These are phyloP conservation scores for Fermentozyma sake DNA, from an alignment of 1,139 yeast species.

Conservation along the genomic window DNA sequence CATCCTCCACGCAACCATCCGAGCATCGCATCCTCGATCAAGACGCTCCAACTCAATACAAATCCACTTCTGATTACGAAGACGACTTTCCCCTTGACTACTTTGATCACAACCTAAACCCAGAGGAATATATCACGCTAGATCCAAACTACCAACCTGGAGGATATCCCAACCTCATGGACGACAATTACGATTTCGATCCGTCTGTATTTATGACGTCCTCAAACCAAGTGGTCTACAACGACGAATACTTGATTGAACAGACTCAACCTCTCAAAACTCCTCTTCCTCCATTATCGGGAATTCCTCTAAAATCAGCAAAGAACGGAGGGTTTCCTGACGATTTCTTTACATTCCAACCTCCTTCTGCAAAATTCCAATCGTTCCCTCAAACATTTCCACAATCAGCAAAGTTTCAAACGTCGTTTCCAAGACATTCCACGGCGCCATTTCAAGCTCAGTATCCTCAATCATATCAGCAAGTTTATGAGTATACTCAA, in stretches of 20 bases:
- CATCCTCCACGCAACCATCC: too few relatives aligned
- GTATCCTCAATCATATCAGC: slow-evolving; percentile 8
- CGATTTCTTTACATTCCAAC: slow-evolving; percentile 17
- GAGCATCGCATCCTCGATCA: slow-evolving; percentile 19
- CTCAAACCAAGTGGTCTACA: slow-evolving; percentile 30
- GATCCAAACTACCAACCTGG: slow-evolving; percentile 27
- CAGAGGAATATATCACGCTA: slow-evolving; percentile 30
- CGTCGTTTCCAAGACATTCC: slow-evolving; percentile 11
- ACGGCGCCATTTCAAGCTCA: slow-evolving; percentile 2
- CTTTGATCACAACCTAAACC: slow-evolving; percentile 18
- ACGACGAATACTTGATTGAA: slow-evolving; percentile 45
- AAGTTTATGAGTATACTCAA: slow-evolving; percentile 8
- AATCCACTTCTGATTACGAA: slow-evolving; percentile 29
- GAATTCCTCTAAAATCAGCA: slow-evolving; percentile 10
- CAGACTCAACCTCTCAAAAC: slow-evolving; percentile 38
- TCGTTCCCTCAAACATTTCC: slow-evolving; percentile 14
- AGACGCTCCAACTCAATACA: slow-evolving; percentile 24
- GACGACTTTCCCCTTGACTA: slow-evolving; percentile 72
- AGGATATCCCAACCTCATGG: slow-evolving; percentile 13
- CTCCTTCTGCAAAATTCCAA: slow-evolving; percentile 19
- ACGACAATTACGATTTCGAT: slow-evolving; percentile 28
- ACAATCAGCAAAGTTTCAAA: slow-evolving; percentile 17
- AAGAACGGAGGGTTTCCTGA: slow-evolving; percentile 13
- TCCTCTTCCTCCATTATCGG: slow-evolving; percentile 14
- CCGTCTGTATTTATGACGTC: slow-evolving; percentile 18